Evolutionary conservation across 2,329 filamentous ascomycete genomes (phyloP), one percentile per base, ranked within the genome.

Genomic region (Rhinocladiella similis): DNA sequence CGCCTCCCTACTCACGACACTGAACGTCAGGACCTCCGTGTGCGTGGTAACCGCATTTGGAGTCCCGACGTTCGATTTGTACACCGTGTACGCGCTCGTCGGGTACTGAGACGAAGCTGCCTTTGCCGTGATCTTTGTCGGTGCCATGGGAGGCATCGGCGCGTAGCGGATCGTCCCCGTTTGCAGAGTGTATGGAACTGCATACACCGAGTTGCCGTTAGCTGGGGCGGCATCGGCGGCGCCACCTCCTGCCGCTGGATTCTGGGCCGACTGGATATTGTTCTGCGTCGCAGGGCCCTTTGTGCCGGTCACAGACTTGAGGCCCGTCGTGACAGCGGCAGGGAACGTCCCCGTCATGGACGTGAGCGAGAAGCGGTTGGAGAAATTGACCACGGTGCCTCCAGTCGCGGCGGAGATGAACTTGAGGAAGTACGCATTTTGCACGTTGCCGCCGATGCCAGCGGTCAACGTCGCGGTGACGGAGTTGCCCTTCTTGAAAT

Each of bases 331-430:
- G 62, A 69, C 47, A 68, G 77, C 53, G 12, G 52, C 39, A 1
- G 78, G 72, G 65, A 86, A 86, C 3, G 72, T 72, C 36, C 85
- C 85, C 1, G 80, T 85, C 85, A 89, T 88, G 63, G 78, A 80
- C 10, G 75, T 76, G 50, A 88, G 73, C n/a, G 81, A 79, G 71
- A 90, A 90, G 59, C 85, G 84, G 48, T 74, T 65, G 10, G 85
- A 87, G 68, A 79, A 88, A 65, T 82, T 84, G 54, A 78, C 80
- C 18, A 84, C 73, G 3, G 77, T 79, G 36, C 82, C 80, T n/a
- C 77, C 76, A 16, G 76, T 75, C 4, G 77, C 78, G 5, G 77
- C 76, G 14, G 83, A 80, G 54, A 82, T 72, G 69, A 88, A 84
- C 61, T 80, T 80, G 14, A 85, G 69, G 68, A 84, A 86, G 70